Conservation (phyloP, 2,329 filamentous ascomycete species). For the Gnomoniopsis sp. region DNA sequence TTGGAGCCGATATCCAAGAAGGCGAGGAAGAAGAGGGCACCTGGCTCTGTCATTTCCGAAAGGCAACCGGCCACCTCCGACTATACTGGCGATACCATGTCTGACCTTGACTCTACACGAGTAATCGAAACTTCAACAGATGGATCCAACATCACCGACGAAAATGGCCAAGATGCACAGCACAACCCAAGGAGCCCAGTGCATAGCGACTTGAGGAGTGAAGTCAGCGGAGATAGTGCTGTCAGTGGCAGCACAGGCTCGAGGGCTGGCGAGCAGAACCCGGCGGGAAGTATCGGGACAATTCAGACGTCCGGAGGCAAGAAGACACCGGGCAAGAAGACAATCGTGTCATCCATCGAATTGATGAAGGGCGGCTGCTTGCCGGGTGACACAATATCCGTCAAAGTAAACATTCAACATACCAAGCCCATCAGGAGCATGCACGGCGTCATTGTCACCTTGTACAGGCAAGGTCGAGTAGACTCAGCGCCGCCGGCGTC, state of each 20-base stretch:
- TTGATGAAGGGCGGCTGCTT: slow-evolving; percentile 79
- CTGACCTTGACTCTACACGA: slow-evolving; percentile 35
- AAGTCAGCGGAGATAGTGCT: slow-evolving; percentile 67
- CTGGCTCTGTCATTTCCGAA: slow-evolving; percentile 35
- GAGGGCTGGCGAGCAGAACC: slow-evolving; percentile 38
- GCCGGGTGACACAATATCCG: slow-evolving; percentile 76
- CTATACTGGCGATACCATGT: slow-evolving; percentile 33
- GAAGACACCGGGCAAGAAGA: slow-evolving; percentile 59
- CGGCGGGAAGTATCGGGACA: slow-evolving; percentile 44
- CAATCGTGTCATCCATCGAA: slow-evolving; percentile 83
- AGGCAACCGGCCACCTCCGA: slow-evolving; percentile 27
- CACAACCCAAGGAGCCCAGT: slow-evolving; percentile 39
- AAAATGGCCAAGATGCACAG: slow-evolving; percentile 33
- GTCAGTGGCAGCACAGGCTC: slow-evolving; percentile 62
- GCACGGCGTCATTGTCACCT: slow-evolving; percentile 86
- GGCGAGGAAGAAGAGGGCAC: slow-evolving; percentile 57
- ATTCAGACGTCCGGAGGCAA: slow-evolving; percentile 34
- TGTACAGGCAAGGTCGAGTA: slow-evolving; percentile 87
- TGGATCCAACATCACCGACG: slow-evolving; percentile 38
- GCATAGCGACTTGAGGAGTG: slow-evolving; percentile 59
- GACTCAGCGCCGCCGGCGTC: slow-evolving; percentile 65
- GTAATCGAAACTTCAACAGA: slow-evolving; percentile 36
- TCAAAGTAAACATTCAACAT: slow-evolving; percentile 81
- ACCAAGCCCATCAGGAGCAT: slow-evolving; percentile 87
- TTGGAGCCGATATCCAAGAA: slow-evolving; percentile 80